Conservation (phyloP, 2,329 filamentous ascomycete species). For the Fusarium sp. region DNA sequence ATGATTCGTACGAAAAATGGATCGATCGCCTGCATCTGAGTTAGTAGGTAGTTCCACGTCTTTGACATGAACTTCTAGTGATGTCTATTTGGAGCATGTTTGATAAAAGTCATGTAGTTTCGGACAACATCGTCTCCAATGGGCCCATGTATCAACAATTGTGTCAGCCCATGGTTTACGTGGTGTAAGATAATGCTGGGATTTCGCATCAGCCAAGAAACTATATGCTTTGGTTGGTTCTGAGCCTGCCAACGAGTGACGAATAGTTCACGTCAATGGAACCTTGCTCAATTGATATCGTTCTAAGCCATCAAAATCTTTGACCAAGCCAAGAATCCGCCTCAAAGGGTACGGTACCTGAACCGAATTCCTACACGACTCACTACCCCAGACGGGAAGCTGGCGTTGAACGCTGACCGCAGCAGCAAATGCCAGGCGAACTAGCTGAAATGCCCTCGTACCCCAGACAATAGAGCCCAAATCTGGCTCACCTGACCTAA, state of each 20-base stretch:
- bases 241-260: conserved; percentile 5
- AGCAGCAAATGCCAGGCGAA: conserved; percentile 15
- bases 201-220: conserved; percentile 34
- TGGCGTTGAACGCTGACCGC: conserved; percentile 20
- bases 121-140: conserved; percentile 5
- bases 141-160: conserved; percentile 17
- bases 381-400: conserved; percentile 37
- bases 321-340: conserved; percentile 5
- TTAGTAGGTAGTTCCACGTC: conserved; percentile 9
- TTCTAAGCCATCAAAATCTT: conserved; percentile 14
- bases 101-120: conserved; percentile 33
- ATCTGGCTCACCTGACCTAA: conserved; percentile 37
- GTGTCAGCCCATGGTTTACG: conserved; percentile 36
- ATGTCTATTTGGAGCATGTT: conserved; percentile 7
- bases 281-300: conserved; percentile 7
- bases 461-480: conserved; percentile 20
- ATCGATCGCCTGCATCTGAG: conserved; percentile 9
- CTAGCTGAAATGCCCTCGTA: conserved; percentile 27
- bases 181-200: conserved; percentile 38
- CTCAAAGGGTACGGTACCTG: conserved; percentile 9
- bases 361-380: conserved; percentile 22
- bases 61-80: conserved; percentile 4
- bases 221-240: conserved; percentile 22
- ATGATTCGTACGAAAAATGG: conserved; percentile 16
- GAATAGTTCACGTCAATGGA: conserved; percentile 12